Base-by-base conservation (phyloP, 1,139 yeast species). In the Blastobotrys elegans region DNA sequence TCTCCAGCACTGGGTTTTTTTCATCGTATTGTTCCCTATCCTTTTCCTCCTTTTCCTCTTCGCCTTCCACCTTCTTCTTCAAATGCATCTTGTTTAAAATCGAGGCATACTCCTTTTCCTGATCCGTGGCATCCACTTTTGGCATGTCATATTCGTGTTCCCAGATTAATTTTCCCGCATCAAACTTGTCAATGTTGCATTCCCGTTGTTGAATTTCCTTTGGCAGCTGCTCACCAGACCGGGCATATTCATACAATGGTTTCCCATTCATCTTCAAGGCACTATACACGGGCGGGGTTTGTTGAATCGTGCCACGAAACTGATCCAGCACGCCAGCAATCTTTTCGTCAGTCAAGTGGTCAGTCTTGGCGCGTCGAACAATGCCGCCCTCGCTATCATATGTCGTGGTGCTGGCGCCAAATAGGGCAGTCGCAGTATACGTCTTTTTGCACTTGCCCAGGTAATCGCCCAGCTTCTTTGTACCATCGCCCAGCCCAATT, bases 221-320 rank as follows among this genome's bases (percentile, higher is more conserved):
- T 0, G 98, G 98, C 34, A 92, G 73, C 0, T 96, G 94, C 39
- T 79, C 73, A 0, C 95, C 95, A 55, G 85, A 79, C 57, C 98
- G 76, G 1, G 98, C 98, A 63, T 94, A 94, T 58, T 90, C 97
- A 63, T 92, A 90, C 47, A 94, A 69, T 4, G 96, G 95, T 66
- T 84, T 89, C 24, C 99, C 99, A 60, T 89, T 83, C 82, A 94
- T 84, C 62, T 90, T 92, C 54, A 94, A 71, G 0, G 98, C 98
- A 32, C 97, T 88, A 64, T 80, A 92, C 14, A 92, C 84, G 0
- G 99, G 98, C 11, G 99, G 98, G 1, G 95, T 85, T 66, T 94
- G 99, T 57, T 76, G 75, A 49, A 90, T 71, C 31, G 80, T 76
- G 0, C 98, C 98, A 14, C 80, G 69, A 60, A 92, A 89, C 63